These are phyloP conservation scores for Gossypium thurberi DNA, from an alignment of 345 rosid species.

Conservation along the genomic window DNA sequence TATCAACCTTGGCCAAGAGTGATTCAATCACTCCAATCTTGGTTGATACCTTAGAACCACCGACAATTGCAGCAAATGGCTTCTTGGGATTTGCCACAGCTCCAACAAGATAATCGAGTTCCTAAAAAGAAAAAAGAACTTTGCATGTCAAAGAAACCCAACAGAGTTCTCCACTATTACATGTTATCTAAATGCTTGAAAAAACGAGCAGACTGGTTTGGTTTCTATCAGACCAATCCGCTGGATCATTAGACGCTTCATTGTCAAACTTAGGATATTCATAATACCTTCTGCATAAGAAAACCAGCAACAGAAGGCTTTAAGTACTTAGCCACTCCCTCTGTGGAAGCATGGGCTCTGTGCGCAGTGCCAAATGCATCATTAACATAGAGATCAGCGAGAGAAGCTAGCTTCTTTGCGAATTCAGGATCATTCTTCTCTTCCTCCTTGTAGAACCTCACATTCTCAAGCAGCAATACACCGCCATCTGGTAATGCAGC, in stretches of 20 bases:
- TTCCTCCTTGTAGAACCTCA: slow-evolving; percentile 88
- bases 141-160: neutral
- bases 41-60: slow-evolving; percentile 87
- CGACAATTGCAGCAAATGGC: slow-evolving; percentile 95
- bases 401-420: slow-evolving; percentile 88
- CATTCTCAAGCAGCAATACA: slow-evolving; percentile 82
- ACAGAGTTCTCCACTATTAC: neutral
- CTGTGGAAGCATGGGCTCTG: slow-evolving; percentile 93
- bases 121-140: slow-evolving; percentile 36
- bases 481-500: slow-evolving; percentile 65
- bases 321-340: slow-evolving; percentile 77
- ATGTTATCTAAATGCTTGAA: neutral
- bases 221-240: neutral
- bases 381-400: slow-evolving; percentile 78
- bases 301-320: slow-evolving; percentile 95
- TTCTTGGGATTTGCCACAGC: slow-evolving; percentile 85
- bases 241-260: neutral
- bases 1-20: slow-evolving; percentile 70
- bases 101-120: slow-evolving; percentile 92
- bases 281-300: slow-evolving; percentile 79
- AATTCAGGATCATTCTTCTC: slow-evolving; percentile 94
- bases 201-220: neutral
- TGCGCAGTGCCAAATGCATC: slow-evolving; percentile 96
- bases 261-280: neutral
- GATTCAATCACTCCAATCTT: slow-evolving; percentile 96